phyloP scores from a whole-genome alignment of 306 rosid species.

The Argentina anserina region DNA sequence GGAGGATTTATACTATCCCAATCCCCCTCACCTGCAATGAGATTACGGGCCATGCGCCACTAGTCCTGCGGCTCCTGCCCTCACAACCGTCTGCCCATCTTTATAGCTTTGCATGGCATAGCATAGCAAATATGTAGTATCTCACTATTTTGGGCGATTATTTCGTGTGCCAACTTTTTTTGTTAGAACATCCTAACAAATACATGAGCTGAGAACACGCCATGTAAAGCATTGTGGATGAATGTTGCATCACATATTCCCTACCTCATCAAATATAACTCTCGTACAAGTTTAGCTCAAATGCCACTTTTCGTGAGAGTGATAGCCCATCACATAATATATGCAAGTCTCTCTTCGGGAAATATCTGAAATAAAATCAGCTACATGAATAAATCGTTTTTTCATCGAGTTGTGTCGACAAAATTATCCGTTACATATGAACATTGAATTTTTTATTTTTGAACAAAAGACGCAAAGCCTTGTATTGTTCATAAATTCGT shows the following conservation, averaged over 20 bases:
- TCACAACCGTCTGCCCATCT: background rate
- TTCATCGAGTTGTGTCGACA: background rate
- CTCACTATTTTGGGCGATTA: background rate
- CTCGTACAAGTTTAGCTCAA: background rate
- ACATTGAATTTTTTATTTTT: no score
- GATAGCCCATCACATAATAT: background rate
- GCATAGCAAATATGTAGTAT: background rate
- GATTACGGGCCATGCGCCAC: no score
- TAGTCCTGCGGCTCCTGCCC: background rate
- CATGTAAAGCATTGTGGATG: background rate
- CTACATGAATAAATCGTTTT: background rate
- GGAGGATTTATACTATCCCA: no score
- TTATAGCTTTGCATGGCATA: background rate
- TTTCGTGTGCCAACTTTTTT: background rate
- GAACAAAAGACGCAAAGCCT: no score
- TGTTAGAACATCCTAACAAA: background rate
- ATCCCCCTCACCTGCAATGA: no score
- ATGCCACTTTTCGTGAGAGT: background rate
- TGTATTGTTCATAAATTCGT: no score
- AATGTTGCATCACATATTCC: background rate
- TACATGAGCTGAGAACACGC: background rate
- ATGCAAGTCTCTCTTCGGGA: background rate
- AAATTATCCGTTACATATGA: background rate
- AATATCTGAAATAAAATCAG: background rate
- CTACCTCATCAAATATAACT: background rate